A percentile compares a stretch with the other conserved stretches of the same genome.
These are phyloP conservation scores for Sclerotinia minor DNA, from an alignment of 2,329 filamentous ascomycete genomes.

Conservation along the genomic window DNA sequence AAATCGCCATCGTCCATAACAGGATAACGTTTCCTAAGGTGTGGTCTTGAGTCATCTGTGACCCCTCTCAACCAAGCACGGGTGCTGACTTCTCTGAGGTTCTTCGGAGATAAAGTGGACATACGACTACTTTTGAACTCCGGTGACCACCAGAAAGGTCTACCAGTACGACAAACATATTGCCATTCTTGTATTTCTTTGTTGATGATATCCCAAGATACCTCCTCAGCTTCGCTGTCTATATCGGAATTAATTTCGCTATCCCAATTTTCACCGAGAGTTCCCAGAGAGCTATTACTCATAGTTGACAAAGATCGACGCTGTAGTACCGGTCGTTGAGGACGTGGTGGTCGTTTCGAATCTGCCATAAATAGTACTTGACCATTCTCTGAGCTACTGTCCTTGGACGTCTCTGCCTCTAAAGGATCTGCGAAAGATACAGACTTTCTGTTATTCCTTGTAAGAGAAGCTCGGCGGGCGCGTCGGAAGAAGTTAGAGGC, in stretches of 20 bases:
- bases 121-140: conserved; percentile 32
- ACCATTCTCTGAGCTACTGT: conserved; percentile 32
- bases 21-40: conserved; percentile 27
- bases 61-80: conserved; percentile 27
- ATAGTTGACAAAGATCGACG: conserved; percentile 36
- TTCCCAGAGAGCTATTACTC: conserved; percentile 30
- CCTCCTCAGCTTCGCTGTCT: conserved; percentile 27
- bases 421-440: conserved; percentile 17
- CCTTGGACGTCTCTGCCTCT: conserved; percentile 17
- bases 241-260: conserved; percentile 8
- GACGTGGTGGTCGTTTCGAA: conserved; percentile 9
- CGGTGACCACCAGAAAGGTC: conserved; percentile 42
- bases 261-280: conserved; percentile 28
- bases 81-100: conserved; percentile 21
- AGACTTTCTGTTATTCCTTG: conserved; percentile 16
- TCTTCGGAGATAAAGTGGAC: conserved; percentile 27
- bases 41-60: conserved; percentile 20
- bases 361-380: conserved; percentile 34
- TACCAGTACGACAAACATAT: conserved; percentile 38
- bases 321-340: conserved; percentile 17
- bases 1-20: conserved; percentile 36
- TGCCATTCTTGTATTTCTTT: conserved; percentile 41
- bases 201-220: conserved; percentile 38
- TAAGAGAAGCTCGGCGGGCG: conserved; percentile 21
- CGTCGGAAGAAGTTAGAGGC: conserved; percentile 16